Conservation (phyloP, 208 protist species). For the Jaenimonas drosophilae region DNA sequence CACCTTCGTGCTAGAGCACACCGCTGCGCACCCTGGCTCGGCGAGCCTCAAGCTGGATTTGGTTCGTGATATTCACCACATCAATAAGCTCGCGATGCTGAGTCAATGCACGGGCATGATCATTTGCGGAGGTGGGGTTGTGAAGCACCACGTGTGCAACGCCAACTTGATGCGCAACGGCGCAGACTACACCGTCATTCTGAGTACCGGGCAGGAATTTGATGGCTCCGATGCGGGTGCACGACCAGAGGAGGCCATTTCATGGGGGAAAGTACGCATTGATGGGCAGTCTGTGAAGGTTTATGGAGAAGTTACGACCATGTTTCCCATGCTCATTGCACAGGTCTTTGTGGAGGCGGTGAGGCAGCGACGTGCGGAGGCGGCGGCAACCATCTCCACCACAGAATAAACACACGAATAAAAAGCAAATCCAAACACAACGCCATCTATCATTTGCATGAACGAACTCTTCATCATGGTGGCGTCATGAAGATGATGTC, state of each 20-base stretch:
- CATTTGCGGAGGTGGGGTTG: constrained; percentile 96
- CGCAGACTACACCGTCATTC: constrained; percentile 96
- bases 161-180: constrained; percentile 99
- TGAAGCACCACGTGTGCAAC: constrained; percentile 99
- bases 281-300: constrained; percentile 96
- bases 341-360: constrained; percentile 87
- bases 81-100: constrained; percentile 95
- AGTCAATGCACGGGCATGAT: constrained; percentile 95
- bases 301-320: constrained; percentile 94
- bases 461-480: too few relatives aligned
- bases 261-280: constrained; percentile 98
- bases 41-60: constrained; percentile 58
- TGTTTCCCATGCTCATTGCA: constrained; percentile 97
- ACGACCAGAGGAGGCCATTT: constrained; percentile 98
- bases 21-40: background rate
- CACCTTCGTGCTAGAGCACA: constrained; percentile 23
- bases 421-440: too few relatives aligned
- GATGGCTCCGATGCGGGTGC: constrained; percentile 98
- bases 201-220: constrained; percentile 98
- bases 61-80: constrained; percentile 92
- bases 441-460: too few relatives aligned
- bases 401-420: too few relatives aligned
- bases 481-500: too few relatives aligned
- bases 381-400: background rate
- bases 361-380: constrained; percentile 13